Percentiles rank a stretch among this genome's conserved stretches.
These are phyloP conservation scores for Tolypocladium album DNA, from an alignment of 2,329 filamentous ascomycete genomes.

Conservation along the genomic window DNA sequence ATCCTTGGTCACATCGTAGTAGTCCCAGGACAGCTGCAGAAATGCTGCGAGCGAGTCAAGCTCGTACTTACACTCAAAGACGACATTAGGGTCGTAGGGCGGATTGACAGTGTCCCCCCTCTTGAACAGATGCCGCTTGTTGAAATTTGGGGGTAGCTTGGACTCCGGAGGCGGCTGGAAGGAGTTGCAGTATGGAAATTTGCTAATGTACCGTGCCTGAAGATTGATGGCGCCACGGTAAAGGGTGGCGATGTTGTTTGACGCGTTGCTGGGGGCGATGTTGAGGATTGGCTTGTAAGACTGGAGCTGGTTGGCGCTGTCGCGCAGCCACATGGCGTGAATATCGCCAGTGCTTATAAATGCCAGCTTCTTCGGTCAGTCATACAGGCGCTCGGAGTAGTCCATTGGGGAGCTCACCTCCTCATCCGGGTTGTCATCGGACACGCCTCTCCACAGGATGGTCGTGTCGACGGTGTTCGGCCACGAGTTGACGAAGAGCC, in stretches of 20 bases:
- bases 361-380: constrained; percentile 39
- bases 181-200: constrained; percentile 79
- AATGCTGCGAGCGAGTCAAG: constrained; percentile 85
- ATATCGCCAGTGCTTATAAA: constrained; percentile 85
- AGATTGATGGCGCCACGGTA: constrained; percentile 69
- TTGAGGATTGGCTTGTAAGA: constrained; percentile 58
- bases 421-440: constrained; percentile 45
- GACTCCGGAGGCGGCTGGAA: constrained; percentile 82
- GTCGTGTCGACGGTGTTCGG: constrained; percentile 69
- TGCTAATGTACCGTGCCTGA: constrained; percentile 59
- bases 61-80: constrained; percentile 96
- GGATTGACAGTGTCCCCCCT: constrained; percentile 49
- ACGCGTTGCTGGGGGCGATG: constrained; percentile 36
- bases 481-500: constrained; percentile 62
- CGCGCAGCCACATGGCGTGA: constrained; percentile 86
- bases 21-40: constrained; percentile 70
- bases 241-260: constrained; percentile 45
- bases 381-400: not conserved
- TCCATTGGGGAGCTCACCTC: constrained; percentile 27
- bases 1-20: constrained; percentile 64
- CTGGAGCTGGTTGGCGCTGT: constrained; percentile 73
- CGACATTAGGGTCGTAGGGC: constrained; percentile 53
- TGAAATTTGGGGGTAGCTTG: constrained; percentile 7
- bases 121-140: constrained; percentile 9
- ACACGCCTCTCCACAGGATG: constrained; percentile 54